phyloP scores from a whole-genome alignment of 2,329 filamentous ascomycete genomes.

The Beauveria sp. region DNA sequence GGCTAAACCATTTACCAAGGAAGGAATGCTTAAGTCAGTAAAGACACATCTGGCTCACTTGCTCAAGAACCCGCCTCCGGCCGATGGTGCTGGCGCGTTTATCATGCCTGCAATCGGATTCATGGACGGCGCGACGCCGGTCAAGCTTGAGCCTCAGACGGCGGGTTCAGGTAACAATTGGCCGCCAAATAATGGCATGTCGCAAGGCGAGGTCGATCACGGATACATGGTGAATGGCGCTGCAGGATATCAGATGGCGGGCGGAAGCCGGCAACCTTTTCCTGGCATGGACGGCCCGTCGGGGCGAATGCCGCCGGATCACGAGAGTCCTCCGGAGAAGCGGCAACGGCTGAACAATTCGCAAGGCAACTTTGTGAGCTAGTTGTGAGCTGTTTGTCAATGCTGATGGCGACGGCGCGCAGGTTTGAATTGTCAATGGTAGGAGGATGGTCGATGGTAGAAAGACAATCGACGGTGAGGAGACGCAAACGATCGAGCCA shows the following conservation, averaged over 20 bases:
- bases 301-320: slow-evolving; percentile 22
- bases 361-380: slow-evolving; percentile 32
- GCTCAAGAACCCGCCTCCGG: slow-evolving; percentile 55
- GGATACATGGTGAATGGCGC: slow-evolving; percentile 40
- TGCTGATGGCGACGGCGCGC: not conserved
- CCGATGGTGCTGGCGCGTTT: slow-evolving; percentile 22
- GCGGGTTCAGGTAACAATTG: slow-evolving; percentile 31
- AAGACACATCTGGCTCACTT: slow-evolving; percentile 84
- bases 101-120: slow-evolving; percentile 8
- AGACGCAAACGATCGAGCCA: not conserved
- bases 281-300: slow-evolving; percentile 16
- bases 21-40: slow-evolving; percentile 75
- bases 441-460: no score
- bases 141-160: slow-evolving; percentile 51
- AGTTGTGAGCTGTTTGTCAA: not conserved
- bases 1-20: slow-evolving; percentile 91
- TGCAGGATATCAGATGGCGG: slow-evolving; percentile 29
- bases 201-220: slow-evolving; percentile 31
- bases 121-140: slow-evolving; percentile 21
- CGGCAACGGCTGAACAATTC: slow-evolving; percentile 42
- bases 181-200: slow-evolving; percentile 4
- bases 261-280: slow-evolving; percentile 17
- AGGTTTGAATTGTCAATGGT: not conserved
- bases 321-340: slow-evolving; percentile 43
- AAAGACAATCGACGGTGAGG: not conserved